These are phyloP conservation scores for Lachancea meyersii DNA, from an alignment of 805 yeast genomes.

Conservation along the genomic window DNA sequence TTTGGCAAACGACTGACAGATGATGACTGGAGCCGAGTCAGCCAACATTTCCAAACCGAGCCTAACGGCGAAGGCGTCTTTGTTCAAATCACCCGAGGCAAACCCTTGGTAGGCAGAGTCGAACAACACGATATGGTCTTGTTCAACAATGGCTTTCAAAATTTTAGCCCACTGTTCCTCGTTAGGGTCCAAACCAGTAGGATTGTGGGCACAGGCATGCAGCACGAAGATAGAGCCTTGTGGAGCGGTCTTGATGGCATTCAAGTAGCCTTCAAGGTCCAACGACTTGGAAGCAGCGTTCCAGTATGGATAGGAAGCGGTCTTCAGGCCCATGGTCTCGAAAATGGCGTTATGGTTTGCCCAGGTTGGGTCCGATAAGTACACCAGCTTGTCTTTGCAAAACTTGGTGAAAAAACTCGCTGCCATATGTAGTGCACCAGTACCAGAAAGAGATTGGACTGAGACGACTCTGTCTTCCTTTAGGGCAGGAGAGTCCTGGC, in stretches of 20 bases:
- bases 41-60: constrained; percentile 46
- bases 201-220: constrained; percentile 97
- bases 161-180: constrained; percentile 73
- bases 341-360: constrained; percentile 90
- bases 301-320: constrained; percentile 81
- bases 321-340: constrained; percentile 57
- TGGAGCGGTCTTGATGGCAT: constrained; percentile 59
- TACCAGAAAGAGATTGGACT: constrained; percentile 88
- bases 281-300: constrained; percentile 61
- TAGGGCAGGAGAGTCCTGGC: constrained; percentile 50
- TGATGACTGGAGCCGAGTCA: constrained; percentile 51
- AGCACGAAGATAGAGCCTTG: constrained; percentile 72
- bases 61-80: constrained; percentile 75
- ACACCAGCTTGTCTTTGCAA: constrained; percentile 42
- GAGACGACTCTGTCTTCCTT: constrained; percentile 64
- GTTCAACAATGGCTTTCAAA: constrained; percentile 50
- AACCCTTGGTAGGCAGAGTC: constrained; percentile 98
- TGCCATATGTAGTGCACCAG: constrained; percentile 90
- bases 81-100: constrained; percentile 78
- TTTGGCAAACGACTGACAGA: constrained; percentile 95
- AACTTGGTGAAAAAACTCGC: constrained; percentile 44
- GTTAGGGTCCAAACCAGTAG: constrained; percentile 94
- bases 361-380: constrained; percentile 93
- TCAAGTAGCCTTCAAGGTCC: constrained; percentile 62
- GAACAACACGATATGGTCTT: constrained; percentile 72